Evolutionary conservation across 1,284 basidiomycete genomes (phyloP), one percentile per base, ranked within the genome.

Genomic region (Moniliophthora roreri): DNA sequence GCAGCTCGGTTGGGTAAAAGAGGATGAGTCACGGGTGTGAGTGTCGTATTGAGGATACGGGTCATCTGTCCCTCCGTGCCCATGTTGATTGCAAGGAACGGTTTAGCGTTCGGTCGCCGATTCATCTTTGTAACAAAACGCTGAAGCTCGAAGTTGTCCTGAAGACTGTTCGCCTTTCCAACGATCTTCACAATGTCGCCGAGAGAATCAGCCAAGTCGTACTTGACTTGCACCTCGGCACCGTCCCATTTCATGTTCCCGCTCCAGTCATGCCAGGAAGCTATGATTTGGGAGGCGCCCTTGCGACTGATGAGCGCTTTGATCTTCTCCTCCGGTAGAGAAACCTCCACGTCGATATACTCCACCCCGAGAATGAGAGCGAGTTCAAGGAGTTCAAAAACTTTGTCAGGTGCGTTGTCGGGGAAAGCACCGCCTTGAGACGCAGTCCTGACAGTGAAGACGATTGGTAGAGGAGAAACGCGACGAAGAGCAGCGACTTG

Each of bases 131-230:
- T 66, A 15, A 82, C 84, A 63, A 99, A 99, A 10, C 81, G 69
- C 55, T 88, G 83, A 40, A 98, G 79, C 3, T 81, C 75, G 60
- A 93, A 81, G 71, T 98, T 98, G 68, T 96, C 94, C 56, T 84
- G 76, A 23, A 93, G 64, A 3, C 73, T 71, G 53, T 78, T 81
- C 10, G 96, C 94, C 60, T 89, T 93, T 48, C 93, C 89, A 44
- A 98, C 89, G 54, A 99, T 82, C 76, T 98, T 98, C 74, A 93
- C 80, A 32, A 98, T 84, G 70, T 99, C 95, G 8, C 95, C 95
- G 44, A 87, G 77, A 55, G 75, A 71, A 34, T 77, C 72, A 4
- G 89, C 90, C 32, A 81, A 62, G 34, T 77, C 77, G 66, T 91
- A 91, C 64, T 88, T 89, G 55, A 83, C 80, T 61, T 83, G 80